Conservation (phyloP, 169 alveolate species). For the Plasmodium inui region DNA sequence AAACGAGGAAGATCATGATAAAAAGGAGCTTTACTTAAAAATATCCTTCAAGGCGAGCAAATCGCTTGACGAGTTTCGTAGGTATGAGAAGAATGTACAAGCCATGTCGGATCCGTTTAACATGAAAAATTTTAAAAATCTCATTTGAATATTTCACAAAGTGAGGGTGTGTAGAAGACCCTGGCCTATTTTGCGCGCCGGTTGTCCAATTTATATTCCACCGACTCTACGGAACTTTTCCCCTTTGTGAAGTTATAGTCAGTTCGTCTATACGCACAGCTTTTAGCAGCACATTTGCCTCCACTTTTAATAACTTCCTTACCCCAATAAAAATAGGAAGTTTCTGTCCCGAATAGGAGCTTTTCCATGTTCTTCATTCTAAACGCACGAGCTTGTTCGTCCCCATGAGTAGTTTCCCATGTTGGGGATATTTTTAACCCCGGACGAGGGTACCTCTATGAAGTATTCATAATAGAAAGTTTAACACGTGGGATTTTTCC, state of each 20-base stretch:
- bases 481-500: not conserved
- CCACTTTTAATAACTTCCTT: conserved; percentile 1
- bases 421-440: not conserved
- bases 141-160: not conserved
- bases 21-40: conserved; percentile 29
- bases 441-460: not conserved
- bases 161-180: not conserved
- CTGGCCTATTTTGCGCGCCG: not conserved
- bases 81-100: conserved; percentile 48
- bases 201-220: not conserved
- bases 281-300: not conserved
- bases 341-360: not conserved
- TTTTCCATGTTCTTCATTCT: not conserved
- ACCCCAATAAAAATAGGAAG: not conserved
- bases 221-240: not conserved
- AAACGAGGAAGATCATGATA: conserved; percentile 38
- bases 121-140: conserved; percentile 63
- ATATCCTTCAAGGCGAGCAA: conserved; percentile 40
- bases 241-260: not conserved
- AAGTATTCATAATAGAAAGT: too few species aligned
- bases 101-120: conserved; percentile 66
- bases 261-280: not conserved
- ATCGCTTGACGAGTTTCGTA: conserved; percentile 50
- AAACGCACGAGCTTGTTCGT: not conserved
- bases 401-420: not conserved